Percentiles rank a stretch among this genome's conserved stretches.
These are phyloP conservation scores for Sugiyamaella boreocaroliniensis DNA, from an alignment of 805 yeast genomes.

Conservation along the genomic window DNA sequence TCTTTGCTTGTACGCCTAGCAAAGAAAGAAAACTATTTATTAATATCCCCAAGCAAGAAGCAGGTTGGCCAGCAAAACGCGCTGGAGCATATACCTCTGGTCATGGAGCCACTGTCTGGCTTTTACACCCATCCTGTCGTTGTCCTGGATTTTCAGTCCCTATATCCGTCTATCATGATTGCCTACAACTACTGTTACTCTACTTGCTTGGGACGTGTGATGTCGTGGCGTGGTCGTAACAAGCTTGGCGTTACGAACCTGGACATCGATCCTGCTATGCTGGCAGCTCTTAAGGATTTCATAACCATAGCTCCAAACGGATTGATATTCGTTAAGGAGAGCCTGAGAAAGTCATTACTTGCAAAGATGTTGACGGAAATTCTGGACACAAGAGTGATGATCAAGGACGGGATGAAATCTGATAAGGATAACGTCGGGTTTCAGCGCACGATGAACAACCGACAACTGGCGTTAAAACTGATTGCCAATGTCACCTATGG, in stretches of 20 bases:
- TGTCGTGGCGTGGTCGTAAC: slow-evolving; percentile 28
- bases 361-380: slow-evolving; percentile 83
- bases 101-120: slow-evolving; percentile 85
- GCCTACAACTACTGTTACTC: slow-evolving; percentile 74
- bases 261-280: slow-evolving; percentile 49
- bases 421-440: slow-evolving; percentile 23
- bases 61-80: slow-evolving; percentile 83
- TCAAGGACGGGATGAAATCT: slow-evolving; percentile 65
- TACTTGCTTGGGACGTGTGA: slow-evolving; percentile 35
- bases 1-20: slow-evolving; percentile 70
- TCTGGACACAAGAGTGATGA: slow-evolving; percentile 68
- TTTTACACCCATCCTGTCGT: slow-evolving; percentile 84
- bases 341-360: slow-evolving; percentile 61
- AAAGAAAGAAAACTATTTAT: slow-evolving; percentile 63
- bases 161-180: slow-evolving; percentile 87
- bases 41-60: slow-evolving; percentile 70
- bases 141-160: slow-evolving; percentile 87
- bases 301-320: slow-evolving; percentile 83
- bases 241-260: slow-evolving; percentile 36
- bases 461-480: slow-evolving; percentile 81
- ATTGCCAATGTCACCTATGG: slow-evolving; percentile 97
- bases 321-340: slow-evolving; percentile 59
- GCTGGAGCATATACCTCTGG: slow-evolving; percentile 78
- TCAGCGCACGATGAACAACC: slow-evolving; percentile 54
- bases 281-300: slow-evolving; percentile 46